Base-by-base conservation (phyloP, 1,139 yeast species). In the Sugiyamaella japonica region DNA sequence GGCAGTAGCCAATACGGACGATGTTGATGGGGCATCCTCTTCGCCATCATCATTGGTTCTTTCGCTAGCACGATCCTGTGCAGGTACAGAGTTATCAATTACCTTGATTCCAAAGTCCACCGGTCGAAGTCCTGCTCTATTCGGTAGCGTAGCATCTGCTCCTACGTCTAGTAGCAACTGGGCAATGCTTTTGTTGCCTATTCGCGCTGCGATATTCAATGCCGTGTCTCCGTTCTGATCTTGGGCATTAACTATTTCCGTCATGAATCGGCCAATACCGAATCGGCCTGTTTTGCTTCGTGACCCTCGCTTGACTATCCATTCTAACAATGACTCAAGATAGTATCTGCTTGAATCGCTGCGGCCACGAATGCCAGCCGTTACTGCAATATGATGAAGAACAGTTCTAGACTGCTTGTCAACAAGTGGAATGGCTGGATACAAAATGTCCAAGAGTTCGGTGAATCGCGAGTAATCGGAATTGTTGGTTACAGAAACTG, bases 161-260 rank as follows among this genome's bases (percentile, higher is more conserved):
- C 95, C 93, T 47, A 93, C 84, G 61, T 86, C 95, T 23, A 93
- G 68, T 53, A 93, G 76, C 53, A 89, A 84, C 57, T 86, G 89
- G 17, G 89, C 87, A 58, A 93, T 83, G 71, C 91, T 84, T 61
- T 81, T 83, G 63, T 87, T 85, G 31, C 96, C 97, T 51, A 85
- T 80, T 65, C 96, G 85, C 0, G 96, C 95, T 0, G 98, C 97
- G 57, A 90, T 82, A 68, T 91, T 96, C 56, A 93, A 75, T n/a
- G 79, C 76, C 53, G 93, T 84, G 66, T 91, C 96, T 40, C 98
- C 99, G 62, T 85, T 85, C 50, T 82, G 77, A 67, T 91, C 98
- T 61, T 85, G 86, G 1, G 84, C 79, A 67, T 91, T 89, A 28
- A 90, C 82, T 52, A 90, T 78, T 45, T 83, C 82, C 12, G 75